Percentiles rank a stretch among this genome's conserved stretches.
These are phyloP conservation scores for Meredithiella fracta DNA, from an alignment of 2,329 filamentous ascomycete species.

Conservation along the genomic window DNA sequence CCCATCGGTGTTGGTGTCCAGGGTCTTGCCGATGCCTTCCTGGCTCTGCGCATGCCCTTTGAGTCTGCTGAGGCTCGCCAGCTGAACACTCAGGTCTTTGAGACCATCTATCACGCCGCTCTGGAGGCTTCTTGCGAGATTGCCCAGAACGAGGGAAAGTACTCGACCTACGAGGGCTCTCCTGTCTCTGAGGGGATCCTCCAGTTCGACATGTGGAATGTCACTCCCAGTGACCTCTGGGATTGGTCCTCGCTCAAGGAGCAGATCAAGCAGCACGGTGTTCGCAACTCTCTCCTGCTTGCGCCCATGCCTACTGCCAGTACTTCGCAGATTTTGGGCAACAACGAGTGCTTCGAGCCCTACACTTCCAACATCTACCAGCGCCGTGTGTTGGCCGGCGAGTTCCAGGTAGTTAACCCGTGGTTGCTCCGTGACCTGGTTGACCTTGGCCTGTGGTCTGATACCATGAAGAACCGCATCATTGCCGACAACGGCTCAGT, in stretches of 20 bases:
- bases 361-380: conserved; percentile 99
- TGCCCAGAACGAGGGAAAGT: conserved; percentile 67
- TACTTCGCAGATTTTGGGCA: conserved; percentile 93
- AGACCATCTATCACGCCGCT: conserved; percentile 96
- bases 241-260: conserved; percentile 84
- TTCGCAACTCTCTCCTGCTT: conserved; percentile 87
- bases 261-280: conserved; percentile 79
- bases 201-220: conserved; percentile 97
- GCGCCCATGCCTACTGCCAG: conserved; percentile 97
- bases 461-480: conserved; percentile 99
- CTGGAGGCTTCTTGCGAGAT: conserved; percentile 78
- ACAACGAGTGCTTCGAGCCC: conserved; percentile 99
- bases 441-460: conserved; percentile 94
- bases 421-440: conserved; percentile 97
- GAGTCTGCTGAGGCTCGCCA: conserved; percentile 87
- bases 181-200: conserved; percentile 90
- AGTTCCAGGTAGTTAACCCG: conserved; percentile 99
- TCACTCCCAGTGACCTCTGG: conserved; percentile 87
- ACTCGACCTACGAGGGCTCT: conserved; percentile 81
- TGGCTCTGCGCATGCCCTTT: conserved; percentile 90
- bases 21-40: conserved; percentile 93
- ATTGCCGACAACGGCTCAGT: conserved; percentile 92
- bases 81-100: conserved; percentile 96
- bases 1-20: conserved; percentile 95
- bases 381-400: conserved; percentile 88